phyloP scores from a whole-genome alignment of 1,284 basidiomycete genomes.

The Marasmius sp. region DNA sequence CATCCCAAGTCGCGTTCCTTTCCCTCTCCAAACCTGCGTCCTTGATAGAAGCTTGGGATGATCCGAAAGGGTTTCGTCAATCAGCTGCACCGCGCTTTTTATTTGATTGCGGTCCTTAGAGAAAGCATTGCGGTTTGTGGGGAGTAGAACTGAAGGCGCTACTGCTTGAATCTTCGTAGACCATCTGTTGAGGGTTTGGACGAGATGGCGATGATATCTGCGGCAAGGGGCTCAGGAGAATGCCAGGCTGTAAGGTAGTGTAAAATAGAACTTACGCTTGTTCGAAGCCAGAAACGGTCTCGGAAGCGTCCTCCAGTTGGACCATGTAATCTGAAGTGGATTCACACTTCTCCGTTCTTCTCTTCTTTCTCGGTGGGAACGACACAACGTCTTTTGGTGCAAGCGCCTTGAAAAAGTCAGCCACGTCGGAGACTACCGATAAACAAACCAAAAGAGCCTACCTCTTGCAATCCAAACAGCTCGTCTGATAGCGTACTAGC shows the following conservation, averaged over 20 bases:
- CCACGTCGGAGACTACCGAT: slow-evolving; percentile 3
- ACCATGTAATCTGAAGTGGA: slow-evolving; percentile 33
- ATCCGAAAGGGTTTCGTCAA: slow-evolving; percentile 69
- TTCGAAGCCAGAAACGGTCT: slow-evolving; percentile 51
- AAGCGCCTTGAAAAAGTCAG: slow-evolving; percentile 31
- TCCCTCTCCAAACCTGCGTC: slow-evolving; percentile 54
- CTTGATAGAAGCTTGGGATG: slow-evolving; percentile 55
- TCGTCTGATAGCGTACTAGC: slow-evolving; percentile 62
- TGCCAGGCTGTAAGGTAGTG: not conserved
- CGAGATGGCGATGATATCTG: slow-evolving; percentile 67
- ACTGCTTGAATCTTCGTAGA: slow-evolving; percentile 91
- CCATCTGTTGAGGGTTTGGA: slow-evolving; percentile 87
- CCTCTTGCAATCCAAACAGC: slow-evolving; percentile 69
- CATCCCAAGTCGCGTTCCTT: slow-evolving; percentile 41
- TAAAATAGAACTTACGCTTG: slow-evolving; percentile 42
- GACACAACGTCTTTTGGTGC: slow-evolving; percentile 49
- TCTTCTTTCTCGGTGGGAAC: slow-evolving; percentile 60
- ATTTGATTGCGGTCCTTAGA: slow-evolving; percentile 45
- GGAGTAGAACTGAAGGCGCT: slow-evolving; percentile 71
- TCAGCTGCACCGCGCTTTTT: slow-evolving; percentile 66
- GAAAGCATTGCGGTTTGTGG: slow-evolving; percentile 68
- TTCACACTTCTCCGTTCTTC: slow-evolving; percentile 39
- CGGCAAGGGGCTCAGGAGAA: slow-evolving; percentile 9
- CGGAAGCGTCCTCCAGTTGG: slow-evolving; percentile 46
- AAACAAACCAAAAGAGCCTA: slow-evolving; percentile 15